Evolutionary conservation across 2,329 filamentous ascomycete genomes (phyloP).

Genomic region (Curvularia lunata): DNA sequence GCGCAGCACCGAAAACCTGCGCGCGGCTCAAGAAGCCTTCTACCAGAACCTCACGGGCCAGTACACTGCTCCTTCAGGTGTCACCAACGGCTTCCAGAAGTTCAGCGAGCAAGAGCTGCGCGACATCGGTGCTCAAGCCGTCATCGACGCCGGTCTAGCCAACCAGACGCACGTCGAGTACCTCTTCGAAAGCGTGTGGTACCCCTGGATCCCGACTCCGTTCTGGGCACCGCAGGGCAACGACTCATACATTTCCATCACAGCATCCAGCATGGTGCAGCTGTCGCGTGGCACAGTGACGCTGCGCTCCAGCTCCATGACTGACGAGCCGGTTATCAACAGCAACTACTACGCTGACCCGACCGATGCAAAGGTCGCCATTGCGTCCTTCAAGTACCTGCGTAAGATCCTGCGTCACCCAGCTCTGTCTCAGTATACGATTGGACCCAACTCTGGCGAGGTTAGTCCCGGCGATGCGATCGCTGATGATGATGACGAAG

Average conservation of each 20-base stretch:
- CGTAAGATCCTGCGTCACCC: constrained; percentile 36
- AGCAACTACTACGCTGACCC: constrained; percentile 45
- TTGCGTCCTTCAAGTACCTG: constrained; percentile 43
- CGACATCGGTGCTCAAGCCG: constrained; percentile 26
- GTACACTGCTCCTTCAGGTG: constrained; percentile 40
- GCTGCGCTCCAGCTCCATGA: constrained; percentile 37
- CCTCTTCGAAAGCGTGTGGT: constrained; percentile 33
- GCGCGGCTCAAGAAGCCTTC: constrained; percentile 34
- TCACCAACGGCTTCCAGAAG: constrained; percentile 43
- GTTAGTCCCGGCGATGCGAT: constrained; percentile 36
- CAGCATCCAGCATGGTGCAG: constrained; percentile 31
- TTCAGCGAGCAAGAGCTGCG: constrained; percentile 24
- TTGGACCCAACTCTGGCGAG: constrained; percentile 36
- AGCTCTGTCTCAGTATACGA: constrained; percentile 25
- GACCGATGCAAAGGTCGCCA: constrained; percentile 42
- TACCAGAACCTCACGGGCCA: constrained; percentile 38
- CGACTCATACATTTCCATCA: constrained; percentile 45
- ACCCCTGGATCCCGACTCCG: constrained; percentile 34
- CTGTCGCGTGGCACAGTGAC: constrained; percentile 49
- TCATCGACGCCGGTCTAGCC: constrained; percentile 24
- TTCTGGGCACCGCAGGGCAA: constrained; percentile 42
- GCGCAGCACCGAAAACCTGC: constrained; percentile 29
- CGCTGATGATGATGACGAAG: constrained; percentile 34
- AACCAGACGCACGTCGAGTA: constrained; percentile 42
- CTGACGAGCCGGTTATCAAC: constrained; percentile 44